Base-by-base conservation (phyloP, 2,329 filamentous ascomycete species). In the Botrytis paeoniae region DNA sequence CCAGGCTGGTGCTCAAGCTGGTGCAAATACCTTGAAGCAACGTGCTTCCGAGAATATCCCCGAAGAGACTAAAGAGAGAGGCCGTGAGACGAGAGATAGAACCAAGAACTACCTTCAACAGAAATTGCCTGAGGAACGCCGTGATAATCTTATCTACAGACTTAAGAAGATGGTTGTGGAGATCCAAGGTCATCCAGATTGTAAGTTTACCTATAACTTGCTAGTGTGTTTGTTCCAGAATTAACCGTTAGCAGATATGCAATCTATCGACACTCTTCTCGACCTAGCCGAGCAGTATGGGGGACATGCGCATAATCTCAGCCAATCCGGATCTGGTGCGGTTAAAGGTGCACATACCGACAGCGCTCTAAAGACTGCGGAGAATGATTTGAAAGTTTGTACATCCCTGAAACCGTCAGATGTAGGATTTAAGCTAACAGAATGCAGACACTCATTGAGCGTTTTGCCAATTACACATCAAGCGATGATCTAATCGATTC, bases 81-180 rank as follows among this genome's bases (percentile, higher is more conserved):
- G 83, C 73, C 83, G 85, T 73, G 82, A 87, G 74, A 87, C 85
- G n/a, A 85, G 85, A 79, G 83, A 88, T 61, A 78, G 78, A 73
- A 86, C 91, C 39, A 90, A 87, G 80, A 89, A 93, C 77, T 98
- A 98, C 81, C 85, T 98, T 72, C 87, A 89, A 78, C 88, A 91
- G 79, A 99, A 98, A 87, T 88, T 99, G 83, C 95, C 96, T 1
- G 85, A 95, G 83, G 95, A 98, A 82, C 94, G 96, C 74, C 94
- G 95, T 74, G 94, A 98, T 12, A 94, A 97, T 85, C 91, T 91
- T 72, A 91, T 98, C 79, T 97, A 91, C 88, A 93, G 96, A 54
- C 84, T 99, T 77, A 99, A 95, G 90, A 98, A 98, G 89, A 97
- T 98, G 92, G 85, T 99, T 57, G 90, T 98, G 63, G 96, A 99